Conservation (phyloP, 768 basidiomycete species). For the Chalciporus piperatus region DNA sequence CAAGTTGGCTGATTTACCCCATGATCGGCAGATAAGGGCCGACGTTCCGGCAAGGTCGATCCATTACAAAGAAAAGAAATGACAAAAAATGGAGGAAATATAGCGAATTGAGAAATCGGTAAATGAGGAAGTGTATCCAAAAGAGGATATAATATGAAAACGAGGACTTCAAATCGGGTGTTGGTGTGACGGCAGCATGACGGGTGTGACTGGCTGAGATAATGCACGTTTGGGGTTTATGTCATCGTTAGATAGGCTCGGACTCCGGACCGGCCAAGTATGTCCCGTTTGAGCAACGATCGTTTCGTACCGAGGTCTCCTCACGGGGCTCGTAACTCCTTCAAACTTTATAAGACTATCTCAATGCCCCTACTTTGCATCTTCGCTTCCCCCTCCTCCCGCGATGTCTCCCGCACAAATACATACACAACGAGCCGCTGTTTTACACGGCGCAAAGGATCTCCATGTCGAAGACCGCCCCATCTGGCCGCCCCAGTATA, state of each 20-base stretch:
- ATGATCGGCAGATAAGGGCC: slow-evolving; percentile 32
- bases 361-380: slow-evolving; percentile 24
- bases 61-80: slow-evolving; percentile 7
- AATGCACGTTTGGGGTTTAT: slow-evolving; percentile 17
- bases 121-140: slow-evolving; percentile 16
- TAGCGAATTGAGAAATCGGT: slow-evolving; percentile 11
- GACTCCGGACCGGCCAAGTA: slow-evolving; percentile 32
- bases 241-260: slow-evolving; percentile 26
- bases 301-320: slow-evolving; percentile 28
- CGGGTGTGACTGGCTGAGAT: slow-evolving; percentile 20
- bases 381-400: slow-evolving; percentile 17
- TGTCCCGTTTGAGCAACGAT: slow-evolving; percentile 23
- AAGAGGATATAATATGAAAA: slow-evolving; percentile 23
- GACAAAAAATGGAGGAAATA: slow-evolving; percentile 9
- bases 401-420: slow-evolving; percentile 48
- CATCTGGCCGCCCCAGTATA: slow-evolving; percentile 65
- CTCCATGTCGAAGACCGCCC: slow-evolving; percentile 75
- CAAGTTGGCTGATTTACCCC: slow-evolving; percentile 21
- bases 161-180: slow-evolving; percentile 24
- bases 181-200: slow-evolving; percentile 21
- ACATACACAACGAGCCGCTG: slow-evolving; percentile 63
- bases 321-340: slow-evolving; percentile 35
- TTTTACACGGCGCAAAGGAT: slow-evolving; percentile 82
- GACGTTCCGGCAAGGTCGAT: slow-evolving; percentile 16
- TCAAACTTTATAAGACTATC: slow-evolving; percentile 34